Evolutionary conservation across 225 moss, liverwort and hornwort species (phyloP).

Genomic region (Pseudisothecium myosuroides): DNA sequence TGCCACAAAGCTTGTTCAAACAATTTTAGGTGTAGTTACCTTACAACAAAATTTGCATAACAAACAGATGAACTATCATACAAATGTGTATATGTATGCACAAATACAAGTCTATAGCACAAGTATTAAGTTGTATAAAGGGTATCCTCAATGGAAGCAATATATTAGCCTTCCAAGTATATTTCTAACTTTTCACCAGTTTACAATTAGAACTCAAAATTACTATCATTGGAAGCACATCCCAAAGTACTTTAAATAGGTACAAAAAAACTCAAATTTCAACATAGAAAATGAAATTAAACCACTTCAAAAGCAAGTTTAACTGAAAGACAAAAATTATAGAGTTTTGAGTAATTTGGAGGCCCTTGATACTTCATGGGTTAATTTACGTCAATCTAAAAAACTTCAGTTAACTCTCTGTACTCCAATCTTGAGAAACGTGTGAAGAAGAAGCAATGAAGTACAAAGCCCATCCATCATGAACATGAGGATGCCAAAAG

Average conservation of each 20-base stretch:
- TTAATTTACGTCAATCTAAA: background rate
- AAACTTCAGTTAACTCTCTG: background rate
- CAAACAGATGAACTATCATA: background rate
- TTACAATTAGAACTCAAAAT: background rate
- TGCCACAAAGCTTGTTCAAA: background rate
- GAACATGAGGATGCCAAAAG: background rate
- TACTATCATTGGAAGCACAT: background rate
- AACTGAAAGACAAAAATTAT: no score
- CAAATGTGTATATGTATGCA: background rate
- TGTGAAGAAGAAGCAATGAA: background rate
- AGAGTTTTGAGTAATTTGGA: no score
- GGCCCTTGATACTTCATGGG: background rate
- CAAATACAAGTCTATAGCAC: background rate
- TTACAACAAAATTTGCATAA: background rate
- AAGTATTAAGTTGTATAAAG: no score
- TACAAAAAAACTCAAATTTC: background rate
- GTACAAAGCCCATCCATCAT: background rate
- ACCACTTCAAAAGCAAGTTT: no score
- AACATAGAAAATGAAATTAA: background rate
- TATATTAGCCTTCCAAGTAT: background rate
- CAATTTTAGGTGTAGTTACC: background rate
- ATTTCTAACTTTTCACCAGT: background rate
- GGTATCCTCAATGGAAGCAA: background rate
- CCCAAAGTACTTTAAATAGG: background rate
- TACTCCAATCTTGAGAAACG: background rate